These are phyloP conservation scores for Jackrogersella minutella DNA, from an alignment of 495 filamentous ascomycete genomes.

Conservation along the genomic window DNA sequence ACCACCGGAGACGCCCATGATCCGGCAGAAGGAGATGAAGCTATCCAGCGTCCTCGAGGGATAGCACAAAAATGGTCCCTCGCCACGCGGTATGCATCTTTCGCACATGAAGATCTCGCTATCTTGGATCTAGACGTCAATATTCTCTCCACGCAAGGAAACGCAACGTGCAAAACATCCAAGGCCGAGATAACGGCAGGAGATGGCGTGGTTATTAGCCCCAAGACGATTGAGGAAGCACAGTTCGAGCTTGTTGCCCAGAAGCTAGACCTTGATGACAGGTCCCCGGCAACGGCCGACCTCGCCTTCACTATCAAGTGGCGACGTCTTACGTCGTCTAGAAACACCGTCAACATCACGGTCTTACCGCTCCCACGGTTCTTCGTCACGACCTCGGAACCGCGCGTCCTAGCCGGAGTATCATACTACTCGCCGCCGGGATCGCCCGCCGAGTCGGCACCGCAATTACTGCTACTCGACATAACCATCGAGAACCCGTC, in stretches of 20 bases:
- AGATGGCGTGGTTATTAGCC: slow-evolving; percentile 56
- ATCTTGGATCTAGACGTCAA: slow-evolving; percentile 70
- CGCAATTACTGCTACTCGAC: slow-evolving; percentile 51
- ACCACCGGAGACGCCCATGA: slow-evolving; percentile 54
- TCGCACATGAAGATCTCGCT: slow-evolving; percentile 73
- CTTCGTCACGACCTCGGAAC: slow-evolving; percentile 80
- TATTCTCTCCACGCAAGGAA: slow-evolving; percentile 64
- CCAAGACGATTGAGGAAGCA: slow-evolving; percentile 71
- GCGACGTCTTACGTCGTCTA: slow-evolving; percentile 59
- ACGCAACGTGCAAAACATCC: slow-evolving; percentile 48
- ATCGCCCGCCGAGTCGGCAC: slow-evolving; percentile 18
- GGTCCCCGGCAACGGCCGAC: slow-evolving; percentile 72
- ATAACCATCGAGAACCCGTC: slow-evolving; percentile 95
- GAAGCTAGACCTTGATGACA: slow-evolving; percentile 80
- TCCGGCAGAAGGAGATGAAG: slow-evolving; percentile 26
- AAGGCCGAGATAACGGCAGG: slow-evolving; percentile 42
- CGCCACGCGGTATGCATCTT: slow-evolving; percentile 73
- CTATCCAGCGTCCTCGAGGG: slow-evolving; percentile 55
- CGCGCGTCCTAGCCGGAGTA: slow-evolving; percentile 79
- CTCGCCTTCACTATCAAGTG: slow-evolving; percentile 80
- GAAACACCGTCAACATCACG: slow-evolving; percentile 60
- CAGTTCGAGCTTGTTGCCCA: slow-evolving; percentile 76
- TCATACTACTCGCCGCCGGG: slow-evolving; percentile 49
- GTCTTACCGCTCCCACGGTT: slow-evolving; percentile 78
- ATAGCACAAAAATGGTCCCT: slow-evolving; percentile 82